phyloP scores from a whole-genome alignment of 176 grass and related monocot species.

The Oropetium thomaeum region DNA sequence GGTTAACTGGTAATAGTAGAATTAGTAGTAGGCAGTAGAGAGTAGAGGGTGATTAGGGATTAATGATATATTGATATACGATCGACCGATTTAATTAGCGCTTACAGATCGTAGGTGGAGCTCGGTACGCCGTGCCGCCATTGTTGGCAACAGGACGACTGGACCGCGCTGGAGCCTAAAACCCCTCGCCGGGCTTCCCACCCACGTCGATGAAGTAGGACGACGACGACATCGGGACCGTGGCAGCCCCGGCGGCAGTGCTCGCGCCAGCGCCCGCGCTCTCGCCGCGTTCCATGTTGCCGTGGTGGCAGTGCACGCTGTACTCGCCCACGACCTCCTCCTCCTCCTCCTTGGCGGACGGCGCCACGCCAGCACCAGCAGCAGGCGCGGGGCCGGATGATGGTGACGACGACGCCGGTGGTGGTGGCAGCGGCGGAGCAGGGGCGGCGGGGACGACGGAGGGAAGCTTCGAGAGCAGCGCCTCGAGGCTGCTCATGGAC shows the following conservation, averaged over 20 bases:
- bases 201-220: slow-evolving; percentile 55
- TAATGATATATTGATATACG: too few relatives aligned
- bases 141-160: too few relatives aligned
- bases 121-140: too few relatives aligned
- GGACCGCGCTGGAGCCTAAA: slow-evolving; percentile 39
- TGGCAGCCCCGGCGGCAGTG: background rate
- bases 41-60: too few relatives aligned
- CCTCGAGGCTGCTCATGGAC: slow-evolving; percentile 99
- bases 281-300: slow-evolving; percentile 31
- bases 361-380: too few relatives aligned
- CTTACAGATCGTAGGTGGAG: background rate
- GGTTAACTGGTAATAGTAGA: too few relatives aligned
- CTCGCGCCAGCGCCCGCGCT: slow-evolving; percentile 29
- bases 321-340: slow-evolving; percentile 49
- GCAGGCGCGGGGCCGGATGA: too few relatives aligned
- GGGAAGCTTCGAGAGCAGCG: slow-evolving; percentile 91
- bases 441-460: slow-evolving; percentile 49
- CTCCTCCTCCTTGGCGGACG: slow-evolving; percentile 21
- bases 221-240: slow-evolving; percentile 14
- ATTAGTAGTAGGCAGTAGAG: too few relatives aligned
- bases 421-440: background rate
- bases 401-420: too few relatives aligned
- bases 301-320: slow-evolving; percentile 43
- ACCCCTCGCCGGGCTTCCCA: slow-evolving; percentile 50
- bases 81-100: too few relatives aligned